A percentile compares a stretch with the other conserved stretches of the same genome.
Evolutionary conservation across 192 early-diverging fungal species (phyloP).

Genomic region (Backusella westeae): DNA sequence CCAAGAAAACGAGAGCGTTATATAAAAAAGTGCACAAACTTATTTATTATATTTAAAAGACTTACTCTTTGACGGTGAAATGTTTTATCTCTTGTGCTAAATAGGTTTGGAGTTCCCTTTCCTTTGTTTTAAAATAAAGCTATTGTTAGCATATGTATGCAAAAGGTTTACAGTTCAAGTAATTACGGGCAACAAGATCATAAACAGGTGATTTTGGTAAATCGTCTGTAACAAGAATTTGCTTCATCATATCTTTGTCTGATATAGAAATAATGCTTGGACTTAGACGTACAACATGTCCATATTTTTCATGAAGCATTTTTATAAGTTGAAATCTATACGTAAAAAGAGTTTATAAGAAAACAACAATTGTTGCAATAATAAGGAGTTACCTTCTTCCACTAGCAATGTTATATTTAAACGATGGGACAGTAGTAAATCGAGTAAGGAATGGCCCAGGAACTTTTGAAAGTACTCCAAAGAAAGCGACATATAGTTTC

Average conservation of each 20-base stretch:
- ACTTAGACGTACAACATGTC: conserved; percentile 38
- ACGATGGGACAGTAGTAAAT: conserved; percentile 13
- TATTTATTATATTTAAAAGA: neutral
- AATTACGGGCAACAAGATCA: conserved; percentile 6
- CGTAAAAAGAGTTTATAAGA: neutral
- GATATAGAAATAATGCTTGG: conserved; percentile 36
- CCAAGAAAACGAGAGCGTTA: neutral
- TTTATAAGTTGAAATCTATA: conserved; percentile 12
- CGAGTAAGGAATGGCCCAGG: conserved; percentile 25
- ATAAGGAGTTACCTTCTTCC: neutral
- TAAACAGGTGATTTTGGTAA: conserved; percentile 10
- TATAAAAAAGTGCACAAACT: neutral
- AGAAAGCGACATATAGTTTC: conserved; percentile 27
- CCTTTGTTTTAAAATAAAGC: conserved; percentile 9
- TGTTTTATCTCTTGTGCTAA: conserved; percentile 32
- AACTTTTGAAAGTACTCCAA: conserved; percentile 19
- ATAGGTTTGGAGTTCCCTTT: conserved; percentile 20
- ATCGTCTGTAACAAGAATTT: conserved; percentile 30
- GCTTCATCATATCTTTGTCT: conserved; percentile 41
- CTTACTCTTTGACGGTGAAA: conserved; percentile 37
- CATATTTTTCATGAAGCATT: conserved; percentile 36
- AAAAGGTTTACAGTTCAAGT: neutral
- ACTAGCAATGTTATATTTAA: conserved; percentile 6
- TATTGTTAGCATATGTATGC: neutral
- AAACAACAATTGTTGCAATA: neutral